A percentile compares a stretch with the other conserved stretches of the same genome.
phyloP scores from a whole-genome alignment of 129 eudicot species.

The Escallonia rubra region DNA sequence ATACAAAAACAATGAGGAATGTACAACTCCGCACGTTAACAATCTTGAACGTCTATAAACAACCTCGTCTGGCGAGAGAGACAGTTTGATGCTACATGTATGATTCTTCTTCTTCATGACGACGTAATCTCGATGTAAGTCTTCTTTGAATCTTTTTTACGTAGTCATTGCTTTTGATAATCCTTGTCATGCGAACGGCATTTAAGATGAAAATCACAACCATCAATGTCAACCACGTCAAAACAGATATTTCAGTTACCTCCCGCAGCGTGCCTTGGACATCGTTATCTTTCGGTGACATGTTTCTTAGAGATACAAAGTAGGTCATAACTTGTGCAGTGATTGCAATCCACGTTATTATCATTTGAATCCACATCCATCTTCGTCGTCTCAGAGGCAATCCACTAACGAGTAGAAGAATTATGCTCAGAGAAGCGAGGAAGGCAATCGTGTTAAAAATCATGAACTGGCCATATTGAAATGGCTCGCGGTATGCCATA shows the following conservation, averaged over 20 bases:
- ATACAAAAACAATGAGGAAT: too few species aligned
- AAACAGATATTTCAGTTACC: constrained; percentile 16
- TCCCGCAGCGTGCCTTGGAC: constrained; percentile 1
- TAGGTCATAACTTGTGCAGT: constrained; percentile 12
- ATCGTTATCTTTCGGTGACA: constrained; percentile 2
- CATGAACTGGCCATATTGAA: constrained; percentile 3
- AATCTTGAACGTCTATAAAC: too few species aligned
- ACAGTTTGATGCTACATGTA: too few species aligned
- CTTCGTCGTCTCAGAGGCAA: constrained; percentile 11
- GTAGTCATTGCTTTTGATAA: too few species aligned
- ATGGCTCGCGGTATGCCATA: constrained; percentile 8
- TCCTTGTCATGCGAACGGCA: neutral
- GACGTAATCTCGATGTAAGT: too few species aligned
- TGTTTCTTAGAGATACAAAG: constrained; percentile 11
- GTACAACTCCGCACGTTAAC: too few species aligned
- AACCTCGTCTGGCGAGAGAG: too few species aligned
- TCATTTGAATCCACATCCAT: constrained; percentile 23
- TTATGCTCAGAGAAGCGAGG: constrained; percentile 14
- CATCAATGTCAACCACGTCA: constrained; percentile 19
- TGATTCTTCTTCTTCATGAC: too few species aligned
- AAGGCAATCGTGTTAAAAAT: constrained; percentile 20
- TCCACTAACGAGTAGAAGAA: constrained; percentile 24
- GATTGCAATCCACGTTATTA: constrained; percentile 18
- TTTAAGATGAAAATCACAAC: constrained; percentile 12
- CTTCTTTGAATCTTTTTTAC: too few species aligned